These are phyloP conservation scores for Pistacia integerrima DNA, from an alignment of 345 rosid genomes.

Conservation along the genomic window DNA sequence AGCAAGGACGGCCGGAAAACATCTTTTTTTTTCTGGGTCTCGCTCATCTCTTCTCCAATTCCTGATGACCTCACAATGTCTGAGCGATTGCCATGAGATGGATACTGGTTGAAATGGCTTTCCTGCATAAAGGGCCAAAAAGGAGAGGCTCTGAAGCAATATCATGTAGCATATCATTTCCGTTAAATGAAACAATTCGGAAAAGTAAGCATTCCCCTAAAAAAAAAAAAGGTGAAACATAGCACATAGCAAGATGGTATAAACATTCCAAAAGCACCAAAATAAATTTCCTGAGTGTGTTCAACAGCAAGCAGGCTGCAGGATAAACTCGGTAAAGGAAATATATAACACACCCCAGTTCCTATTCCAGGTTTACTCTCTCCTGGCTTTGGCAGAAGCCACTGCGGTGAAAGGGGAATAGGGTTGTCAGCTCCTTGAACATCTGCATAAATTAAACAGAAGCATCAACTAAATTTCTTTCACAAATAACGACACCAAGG, in stretches of 20 bases:
- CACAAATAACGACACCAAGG: slow-evolving; percentile 11
- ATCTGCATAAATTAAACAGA: slow-evolving; percentile 58
- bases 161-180: background rate
- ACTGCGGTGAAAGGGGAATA: slow-evolving; percentile 95
- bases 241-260: background rate
- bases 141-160: background rate
- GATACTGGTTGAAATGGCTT: slow-evolving; percentile 40
- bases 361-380: slow-evolving; percentile 77
- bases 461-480: slow-evolving; percentile 19
- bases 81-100: slow-evolving; percentile 38
- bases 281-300: background rate
- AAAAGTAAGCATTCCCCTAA: background rate
- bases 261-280: background rate
- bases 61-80: slow-evolving; percentile 55
- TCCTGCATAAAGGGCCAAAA: slow-evolving; percentile 44
- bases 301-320: background rate
- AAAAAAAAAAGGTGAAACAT: background rate
- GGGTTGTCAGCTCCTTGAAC: slow-evolving; percentile 70
- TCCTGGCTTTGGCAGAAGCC: slow-evolving; percentile 92
- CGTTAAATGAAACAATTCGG: background rate
- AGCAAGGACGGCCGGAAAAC: slow-evolving; percentile 81
- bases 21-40: slow-evolving; percentile 72
- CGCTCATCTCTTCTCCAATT: slow-evolving; percentile 60
- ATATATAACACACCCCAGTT: slow-evolving; percentile 58
- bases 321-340: slow-evolving; percentile 11